phyloP scores from a whole-genome alignment of 2,329 filamentous ascomycete genomes.

The Neonectria punicea region DNA sequence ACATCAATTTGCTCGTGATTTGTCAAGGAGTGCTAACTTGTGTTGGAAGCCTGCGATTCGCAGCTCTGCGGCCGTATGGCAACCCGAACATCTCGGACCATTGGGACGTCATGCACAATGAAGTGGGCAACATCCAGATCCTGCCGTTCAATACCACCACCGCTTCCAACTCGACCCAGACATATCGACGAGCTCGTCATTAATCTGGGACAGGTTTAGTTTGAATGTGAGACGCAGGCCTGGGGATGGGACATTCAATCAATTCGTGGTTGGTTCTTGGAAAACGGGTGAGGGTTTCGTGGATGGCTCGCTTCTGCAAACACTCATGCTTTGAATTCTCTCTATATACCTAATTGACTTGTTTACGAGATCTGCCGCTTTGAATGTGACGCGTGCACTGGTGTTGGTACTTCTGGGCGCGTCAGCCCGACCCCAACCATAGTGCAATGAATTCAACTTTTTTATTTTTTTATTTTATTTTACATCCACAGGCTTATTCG shows the following conservation, averaged over 20 bases:
- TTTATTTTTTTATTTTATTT: no score
- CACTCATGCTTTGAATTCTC: background rate
- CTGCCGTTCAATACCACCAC: slow-evolving; percentile 44
- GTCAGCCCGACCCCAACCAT: no score
- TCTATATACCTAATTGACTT: background rate
- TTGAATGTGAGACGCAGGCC: background rate
- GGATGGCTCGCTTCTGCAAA: background rate
- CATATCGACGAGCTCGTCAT: slow-evolving; percentile 24
- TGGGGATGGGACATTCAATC: background rate
- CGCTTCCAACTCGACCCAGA: slow-evolving; percentile 40
- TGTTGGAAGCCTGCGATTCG: slow-evolving; percentile 51
- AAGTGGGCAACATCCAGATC: slow-evolving; percentile 49
- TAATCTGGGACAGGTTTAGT: background rate
- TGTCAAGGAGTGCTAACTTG: slow-evolving; percentile 18
- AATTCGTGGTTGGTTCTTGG: background rate
- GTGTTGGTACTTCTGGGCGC: no score
- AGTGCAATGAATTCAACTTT: no score
- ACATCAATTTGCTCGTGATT: slow-evolving; percentile 1
- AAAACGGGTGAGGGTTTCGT: background rate
- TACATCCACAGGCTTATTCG: no score
- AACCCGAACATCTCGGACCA: slow-evolving; percentile 53
- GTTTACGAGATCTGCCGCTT: background rate
- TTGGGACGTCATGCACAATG: slow-evolving; percentile 52
- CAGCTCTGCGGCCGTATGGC: slow-evolving; percentile 54
- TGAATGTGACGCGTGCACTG: no score